These are phyloP conservation scores for Tolypocladium album DNA, from an alignment of 2,329 filamentous ascomycete species.

Conservation along the genomic window DNA sequence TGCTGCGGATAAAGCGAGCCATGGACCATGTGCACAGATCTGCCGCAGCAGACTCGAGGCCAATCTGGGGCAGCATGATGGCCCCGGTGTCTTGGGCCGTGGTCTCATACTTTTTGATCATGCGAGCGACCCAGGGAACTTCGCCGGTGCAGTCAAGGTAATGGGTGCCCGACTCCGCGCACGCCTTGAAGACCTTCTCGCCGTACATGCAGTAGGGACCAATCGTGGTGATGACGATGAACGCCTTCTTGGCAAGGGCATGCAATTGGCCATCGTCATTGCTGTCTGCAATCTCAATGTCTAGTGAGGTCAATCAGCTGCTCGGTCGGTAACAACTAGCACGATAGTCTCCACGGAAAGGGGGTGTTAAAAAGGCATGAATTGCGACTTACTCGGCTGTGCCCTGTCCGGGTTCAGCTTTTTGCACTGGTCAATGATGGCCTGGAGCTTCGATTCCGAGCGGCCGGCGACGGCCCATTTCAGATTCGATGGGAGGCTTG, in stretches of 20 bases:
- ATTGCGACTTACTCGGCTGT: constrained; percentile 48
- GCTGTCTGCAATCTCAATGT: constrained; percentile 41
- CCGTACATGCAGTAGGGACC: constrained; percentile 48
- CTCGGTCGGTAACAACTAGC: not conserved
- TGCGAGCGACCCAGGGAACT: constrained; percentile 42
- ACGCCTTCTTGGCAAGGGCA: constrained; percentile 43
- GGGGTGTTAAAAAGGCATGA: not conserved
- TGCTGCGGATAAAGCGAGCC: constrained; percentile 36
- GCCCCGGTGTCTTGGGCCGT: constrained; percentile 42
- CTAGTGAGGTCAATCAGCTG: constrained; percentile 15
- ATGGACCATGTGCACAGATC: constrained; percentile 48
- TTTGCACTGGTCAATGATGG: constrained; percentile 56
- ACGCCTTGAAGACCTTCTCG: constrained; percentile 49
- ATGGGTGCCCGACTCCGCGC: constrained; percentile 51
- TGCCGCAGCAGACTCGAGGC: constrained; percentile 50
- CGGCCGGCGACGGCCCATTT: constrained; percentile 86
- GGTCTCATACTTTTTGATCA: constrained; percentile 49
- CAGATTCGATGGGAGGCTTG: constrained; percentile 59
- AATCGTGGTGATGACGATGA: constrained; percentile 45
- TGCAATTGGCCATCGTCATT: constrained; percentile 33
- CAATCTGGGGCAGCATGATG: constrained; percentile 50
- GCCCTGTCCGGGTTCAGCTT: constrained; percentile 56
- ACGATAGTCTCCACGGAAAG: not conserved
- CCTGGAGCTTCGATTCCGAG: constrained; percentile 63
- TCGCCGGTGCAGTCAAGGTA: constrained; percentile 56